Percentiles rank a stretch among this genome's conserved stretches.
phyloP scores from a whole-genome alignment of 192 early-diverging fungal species.

The Backusella tuberculispora region DNA sequence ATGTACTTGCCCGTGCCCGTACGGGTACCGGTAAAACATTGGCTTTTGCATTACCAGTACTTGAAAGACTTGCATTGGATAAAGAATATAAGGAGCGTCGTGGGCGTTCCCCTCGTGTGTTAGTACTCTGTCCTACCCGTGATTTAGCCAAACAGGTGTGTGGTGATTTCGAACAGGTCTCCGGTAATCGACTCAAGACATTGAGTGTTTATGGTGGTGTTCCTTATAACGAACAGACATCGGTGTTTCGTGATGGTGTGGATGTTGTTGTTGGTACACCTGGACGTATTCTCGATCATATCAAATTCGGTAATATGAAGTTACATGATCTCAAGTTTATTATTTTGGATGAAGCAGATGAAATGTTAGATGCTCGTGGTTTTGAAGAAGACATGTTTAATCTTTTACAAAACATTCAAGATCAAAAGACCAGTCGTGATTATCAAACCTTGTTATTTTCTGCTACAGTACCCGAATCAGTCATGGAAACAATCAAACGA shows the following conservation, averaged over 20 bases:
- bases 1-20: conserved; percentile 72
- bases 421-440: conserved; percentile 68
- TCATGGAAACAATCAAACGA: conserved; percentile 66
- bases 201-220: conserved; percentile 89
- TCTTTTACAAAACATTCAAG: conserved; percentile 70
- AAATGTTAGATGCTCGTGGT: conserved; percentile 82
- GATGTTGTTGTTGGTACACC: conserved; percentile 86
- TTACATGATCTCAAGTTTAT: conserved; percentile 64
- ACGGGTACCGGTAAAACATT: conserved; percentile 86
- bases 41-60: conserved; percentile 77
- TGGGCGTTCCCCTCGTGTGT: conserved; percentile 55
- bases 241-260: conserved; percentile 69
- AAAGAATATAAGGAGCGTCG: conserved; percentile 38
- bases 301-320: conserved; percentile 80
- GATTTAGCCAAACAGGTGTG: conserved; percentile 91
- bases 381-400: conserved; percentile 83
- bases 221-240: conserved; percentile 84
- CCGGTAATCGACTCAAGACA: conserved; percentile 59
- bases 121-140: conserved; percentile 76
- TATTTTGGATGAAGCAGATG: conserved; percentile 83
- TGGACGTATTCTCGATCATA: conserved; percentile 82
- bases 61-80: conserved; percentile 58
- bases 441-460: conserved; percentile 85
- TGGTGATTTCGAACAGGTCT: conserved; percentile 73
- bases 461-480: conserved; percentile 86